Evolutionary conservation across 495 filamentous ascomycete species (phyloP).

Genomic region (Pyrenopolyporus hunteri): DNA sequence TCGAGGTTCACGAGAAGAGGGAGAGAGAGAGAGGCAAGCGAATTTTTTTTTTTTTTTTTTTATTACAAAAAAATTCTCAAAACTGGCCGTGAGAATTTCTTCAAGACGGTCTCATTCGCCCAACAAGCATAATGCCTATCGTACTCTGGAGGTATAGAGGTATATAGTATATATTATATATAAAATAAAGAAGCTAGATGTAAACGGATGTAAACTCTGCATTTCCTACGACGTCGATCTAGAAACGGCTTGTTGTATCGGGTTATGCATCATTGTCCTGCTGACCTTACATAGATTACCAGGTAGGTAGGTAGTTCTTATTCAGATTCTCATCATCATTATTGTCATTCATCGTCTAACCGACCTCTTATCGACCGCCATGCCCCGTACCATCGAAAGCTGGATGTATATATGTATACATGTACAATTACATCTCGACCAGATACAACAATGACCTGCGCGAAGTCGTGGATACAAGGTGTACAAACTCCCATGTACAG

Average conservation of each 20-base stretch:
- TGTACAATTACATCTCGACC: too few relatives aligned
- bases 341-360: slow-evolving; percentile 27
- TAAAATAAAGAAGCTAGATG: background rate
- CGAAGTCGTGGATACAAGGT: slow-evolving; percentile 3
- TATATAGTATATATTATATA: too few relatives aligned
- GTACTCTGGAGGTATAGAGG: too few relatives aligned
- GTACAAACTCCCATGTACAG: background rate
- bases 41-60: too few relatives aligned
- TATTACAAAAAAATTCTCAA: slow-evolving; percentile 17
- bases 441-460: too few relatives aligned
- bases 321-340: slow-evolving; percentile 38
- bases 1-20: slow-evolving; percentile 13
- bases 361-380: slow-evolving; percentile 10
- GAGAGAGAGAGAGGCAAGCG: background rate
- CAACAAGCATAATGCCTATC: slow-evolving; percentile 20
- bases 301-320: slow-evolving; percentile 32
- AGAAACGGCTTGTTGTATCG: slow-evolving; percentile 12
- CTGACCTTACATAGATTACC: slow-evolving; percentile 25
- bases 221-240: background rate
- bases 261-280: slow-evolving; percentile 22
- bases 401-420: background rate
- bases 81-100: slow-evolving; percentile 37
- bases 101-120: slow-evolving; percentile 33
- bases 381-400: background rate
- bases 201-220: background rate